phyloP scores from a whole-genome alignment of 768 basidiomycete genomes.

The Mycena rosella region DNA sequence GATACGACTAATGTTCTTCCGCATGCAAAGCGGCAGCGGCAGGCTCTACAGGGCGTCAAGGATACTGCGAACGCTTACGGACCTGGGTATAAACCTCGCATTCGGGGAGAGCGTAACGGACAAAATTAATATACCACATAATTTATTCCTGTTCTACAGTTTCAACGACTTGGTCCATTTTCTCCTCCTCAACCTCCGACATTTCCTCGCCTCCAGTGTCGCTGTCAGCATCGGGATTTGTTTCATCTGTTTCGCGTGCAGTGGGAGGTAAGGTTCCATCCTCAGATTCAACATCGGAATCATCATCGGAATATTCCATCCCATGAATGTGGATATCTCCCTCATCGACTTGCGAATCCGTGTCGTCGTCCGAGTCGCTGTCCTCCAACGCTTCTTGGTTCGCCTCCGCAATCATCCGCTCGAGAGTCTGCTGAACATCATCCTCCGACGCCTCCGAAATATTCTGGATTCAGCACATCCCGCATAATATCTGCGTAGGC shows the following conservation, averaged over 20 bases:
- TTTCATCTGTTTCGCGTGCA: neutral
- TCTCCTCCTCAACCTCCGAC: neutral
- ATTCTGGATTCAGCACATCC: neutral
- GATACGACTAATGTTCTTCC: neutral
- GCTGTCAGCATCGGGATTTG: neutral
- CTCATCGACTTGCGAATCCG: neutral
- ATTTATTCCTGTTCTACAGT: neutral
- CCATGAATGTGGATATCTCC: neutral
- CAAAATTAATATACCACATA: neutral
- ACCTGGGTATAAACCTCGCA: neutral
- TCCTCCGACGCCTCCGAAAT: neutral
- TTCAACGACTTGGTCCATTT: neutral
- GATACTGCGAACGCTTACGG: neutral
- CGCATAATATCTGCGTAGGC: slow-evolving; percentile 1
- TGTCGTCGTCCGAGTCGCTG: neutral
- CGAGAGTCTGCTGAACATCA: neutral
- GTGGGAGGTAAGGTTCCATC: neutral
- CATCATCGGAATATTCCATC: neutral
- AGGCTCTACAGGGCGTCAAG: neutral
- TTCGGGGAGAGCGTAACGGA: neutral
- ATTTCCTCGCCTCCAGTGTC: neutral
- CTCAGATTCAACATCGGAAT: neutral
- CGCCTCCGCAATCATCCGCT: neutral
- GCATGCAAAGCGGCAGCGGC: neutral
- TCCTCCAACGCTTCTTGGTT: neutral